Base-by-base conservation (phyloP, 208 protist genomes). In the Leptomonas pyrrhocoris region DNA sequence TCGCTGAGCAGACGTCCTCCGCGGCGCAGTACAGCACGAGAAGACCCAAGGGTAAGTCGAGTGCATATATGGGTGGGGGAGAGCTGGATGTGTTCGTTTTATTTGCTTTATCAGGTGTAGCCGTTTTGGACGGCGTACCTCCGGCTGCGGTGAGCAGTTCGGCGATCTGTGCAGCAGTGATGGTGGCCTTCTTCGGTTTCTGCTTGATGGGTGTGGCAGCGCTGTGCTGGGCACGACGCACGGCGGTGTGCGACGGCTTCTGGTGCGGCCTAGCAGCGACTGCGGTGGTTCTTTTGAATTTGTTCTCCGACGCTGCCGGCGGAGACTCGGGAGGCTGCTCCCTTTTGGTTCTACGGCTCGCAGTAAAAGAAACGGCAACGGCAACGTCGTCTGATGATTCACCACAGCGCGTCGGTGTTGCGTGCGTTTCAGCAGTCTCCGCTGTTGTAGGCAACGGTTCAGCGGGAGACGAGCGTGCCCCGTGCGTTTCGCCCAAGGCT, bases 21-120 rank as follows among this genome's bases (percentile, higher is more conserved):
- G 84, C 80, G 11, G 74, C 74, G 53, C 73, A 81, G 74, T 89
- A 89, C 27, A 89, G 68, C 21, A 89, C 40, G 8, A 75, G 43
- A 48, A 89, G 53, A 5, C 77, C 79, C 21, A 80, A 53, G 18
- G 84, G 84, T n/a, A 89, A 74, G 25, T 85, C 67, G 1, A 84
- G 53, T 6, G 80, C 15, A 76, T 73, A n/a, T 73, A 69, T 3
- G 73, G 64, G 16, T 55, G n/a, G 21, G 56, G 50, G 5, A 49
- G 54, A 1, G 57, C 23, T 42, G 31, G 36, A 18, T 45, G n/a
- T 19, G 16, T 21, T 61, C 18, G 40, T 11, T 2, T 23, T 12
- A n/a, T 21, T n/a, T 19, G 49, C 0, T 53, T 19, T 38, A 2
- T 55, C 59, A 25, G 55, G 55, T 15, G 21, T 34, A n/a, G 19